These are phyloP conservation scores for Torulaspora globosa DNA, from an alignment of 1,139 yeast species.

Conservation along the genomic window DNA sequence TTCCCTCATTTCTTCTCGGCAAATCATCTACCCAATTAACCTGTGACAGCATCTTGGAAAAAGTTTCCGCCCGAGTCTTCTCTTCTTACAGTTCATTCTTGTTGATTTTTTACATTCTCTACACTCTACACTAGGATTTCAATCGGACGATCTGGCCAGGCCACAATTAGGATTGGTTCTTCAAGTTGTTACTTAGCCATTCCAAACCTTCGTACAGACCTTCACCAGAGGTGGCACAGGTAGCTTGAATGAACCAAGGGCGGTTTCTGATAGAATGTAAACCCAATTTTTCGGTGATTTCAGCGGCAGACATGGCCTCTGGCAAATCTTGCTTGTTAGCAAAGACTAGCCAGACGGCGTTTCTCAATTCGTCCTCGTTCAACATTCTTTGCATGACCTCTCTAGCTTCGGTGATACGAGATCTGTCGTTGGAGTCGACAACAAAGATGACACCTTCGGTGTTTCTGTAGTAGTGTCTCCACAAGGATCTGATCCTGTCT, in stretches of 20 bases:
- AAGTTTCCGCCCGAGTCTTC: no score
- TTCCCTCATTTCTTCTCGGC: no score
- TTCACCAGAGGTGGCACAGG: conserved; percentile 89
- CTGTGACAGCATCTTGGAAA: no score
- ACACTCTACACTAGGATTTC: conserved; percentile 6
- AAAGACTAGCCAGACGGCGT: conserved; percentile 81
- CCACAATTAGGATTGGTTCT: conserved; percentile 43
- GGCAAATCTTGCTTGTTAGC: conserved; percentile 94
- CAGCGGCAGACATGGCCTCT: conserved; percentile 88
- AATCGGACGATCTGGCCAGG: background rate
- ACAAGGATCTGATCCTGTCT: conserved; percentile 89
- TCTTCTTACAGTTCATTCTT: conserved; percentile 5
- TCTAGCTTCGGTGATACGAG: conserved; percentile 89
- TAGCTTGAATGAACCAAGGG: conserved; percentile 87
- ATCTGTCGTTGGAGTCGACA: conserved; percentile 90
- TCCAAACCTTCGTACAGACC: conserved; percentile 89
- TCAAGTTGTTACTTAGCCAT: conserved; percentile 83
- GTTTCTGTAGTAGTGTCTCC: conserved; percentile 95
- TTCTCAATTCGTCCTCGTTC: conserved; percentile 89
- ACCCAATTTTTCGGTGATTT: conserved; percentile 79
- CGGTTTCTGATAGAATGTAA: conserved; percentile 80
- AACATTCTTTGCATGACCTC: conserved; percentile 92
- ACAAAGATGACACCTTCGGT: conserved; percentile 92
- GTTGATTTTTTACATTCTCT: conserved; percentile 5
- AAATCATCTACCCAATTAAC: no score